phyloP scores from a whole-genome alignment of 495 filamentous ascomycete species.

The Tuber brumale region DNA sequence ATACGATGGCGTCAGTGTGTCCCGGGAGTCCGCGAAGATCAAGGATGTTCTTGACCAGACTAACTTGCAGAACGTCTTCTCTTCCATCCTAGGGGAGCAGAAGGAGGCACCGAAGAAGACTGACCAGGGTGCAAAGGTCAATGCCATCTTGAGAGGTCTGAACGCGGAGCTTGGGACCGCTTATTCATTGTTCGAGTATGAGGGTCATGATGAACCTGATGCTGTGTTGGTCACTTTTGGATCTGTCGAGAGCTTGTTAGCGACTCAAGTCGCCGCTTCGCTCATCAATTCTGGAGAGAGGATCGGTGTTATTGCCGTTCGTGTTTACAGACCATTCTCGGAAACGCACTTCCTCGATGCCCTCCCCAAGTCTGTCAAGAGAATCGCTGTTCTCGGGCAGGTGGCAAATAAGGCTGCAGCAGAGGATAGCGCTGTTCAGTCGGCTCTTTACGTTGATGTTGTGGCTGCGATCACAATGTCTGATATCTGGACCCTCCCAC shows the following conservation, averaged over 20 bases:
- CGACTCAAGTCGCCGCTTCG: constrained; percentile 69
- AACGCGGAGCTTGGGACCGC: constrained; percentile 91
- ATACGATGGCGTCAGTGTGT: constrained; percentile 83
- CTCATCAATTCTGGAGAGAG: constrained; percentile 63
- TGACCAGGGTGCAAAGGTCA: constrained; percentile 65
- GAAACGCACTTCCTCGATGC: constrained; percentile 83
- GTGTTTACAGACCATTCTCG: constrained; percentile 87
- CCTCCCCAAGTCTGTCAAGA: constrained; percentile 66
- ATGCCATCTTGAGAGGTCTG: constrained; percentile 68
- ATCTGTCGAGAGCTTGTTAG: constrained; percentile 77
- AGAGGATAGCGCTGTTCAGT: constrained; percentile 65
- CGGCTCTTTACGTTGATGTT: constrained; percentile 81
- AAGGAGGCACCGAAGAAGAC: constrained; percentile 62
- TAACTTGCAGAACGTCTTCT: constrained; percentile 64
- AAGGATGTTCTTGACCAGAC: constrained; percentile 73
- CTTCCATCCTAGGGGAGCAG: constrained; percentile 53
- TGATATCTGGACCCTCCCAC: constrained; percentile 53
- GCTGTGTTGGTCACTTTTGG: constrained; percentile 86
- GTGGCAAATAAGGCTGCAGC: constrained; percentile 49
- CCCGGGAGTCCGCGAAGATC: constrained; percentile 76
- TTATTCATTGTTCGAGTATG: constrained; percentile 88
- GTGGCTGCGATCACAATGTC: constrained; percentile 76
- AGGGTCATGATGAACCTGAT: constrained; percentile 70
- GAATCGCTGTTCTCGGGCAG: constrained; percentile 55
- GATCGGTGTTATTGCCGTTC: constrained; percentile 82